These are phyloP conservation scores for Irpex lacteus DNA, from an alignment of 1,284 basidiomycete genomes.

Conservation along the genomic window DNA sequence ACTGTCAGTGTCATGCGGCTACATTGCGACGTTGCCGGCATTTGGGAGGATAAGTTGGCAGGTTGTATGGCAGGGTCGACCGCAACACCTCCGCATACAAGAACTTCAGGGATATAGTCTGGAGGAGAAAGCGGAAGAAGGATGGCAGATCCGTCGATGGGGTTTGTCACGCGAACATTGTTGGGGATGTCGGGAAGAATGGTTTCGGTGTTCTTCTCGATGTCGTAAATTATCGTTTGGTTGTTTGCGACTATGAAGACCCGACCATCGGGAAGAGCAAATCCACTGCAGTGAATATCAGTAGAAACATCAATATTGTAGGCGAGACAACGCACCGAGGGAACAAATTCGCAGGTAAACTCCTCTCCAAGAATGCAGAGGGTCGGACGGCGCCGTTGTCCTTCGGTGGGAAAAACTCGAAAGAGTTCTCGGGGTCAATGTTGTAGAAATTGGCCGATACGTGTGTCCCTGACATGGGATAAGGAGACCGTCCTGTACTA, in stretches of 20 bases:
- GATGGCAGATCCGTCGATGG: conserved; percentile 44
- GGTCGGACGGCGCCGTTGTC: conserved; percentile 42
- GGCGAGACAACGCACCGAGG: conserved; percentile 18
- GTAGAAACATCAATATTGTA: conserved; percentile 1
- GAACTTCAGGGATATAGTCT: conserved; percentile 44
- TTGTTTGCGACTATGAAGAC: conserved; percentile 43
- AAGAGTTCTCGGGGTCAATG: conserved; percentile 28
- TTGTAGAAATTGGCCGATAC: conserved; percentile 29
- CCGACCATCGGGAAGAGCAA: conserved; percentile 37
- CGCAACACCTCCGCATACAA: conserved; percentile 46
- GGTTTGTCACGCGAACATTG: conserved; percentile 43
- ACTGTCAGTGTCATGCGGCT: conserved; percentile 25
- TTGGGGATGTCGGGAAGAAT: conserved; percentile 46
- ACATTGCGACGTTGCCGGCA: conserved; percentile 43
- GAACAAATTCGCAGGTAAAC: conserved; percentile 25
- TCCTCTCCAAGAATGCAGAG: conserved; percentile 41
- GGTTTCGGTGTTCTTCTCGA: conserved; percentile 35
- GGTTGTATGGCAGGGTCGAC: conserved; percentile 28
- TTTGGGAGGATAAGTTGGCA: conserved; percentile 35
- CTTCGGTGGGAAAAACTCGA: conserved; percentile 55
- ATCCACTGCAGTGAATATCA: conserved; percentile 13
- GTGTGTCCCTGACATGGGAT: background rate
- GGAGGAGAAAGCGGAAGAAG: conserved; percentile 47
- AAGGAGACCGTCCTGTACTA: no score
- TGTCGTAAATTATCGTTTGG: conserved; percentile 31